Evolutionary conservation across 2,329 filamentous ascomycete species (phyloP).

Genomic region (Trichothecium sympodiale): DNA sequence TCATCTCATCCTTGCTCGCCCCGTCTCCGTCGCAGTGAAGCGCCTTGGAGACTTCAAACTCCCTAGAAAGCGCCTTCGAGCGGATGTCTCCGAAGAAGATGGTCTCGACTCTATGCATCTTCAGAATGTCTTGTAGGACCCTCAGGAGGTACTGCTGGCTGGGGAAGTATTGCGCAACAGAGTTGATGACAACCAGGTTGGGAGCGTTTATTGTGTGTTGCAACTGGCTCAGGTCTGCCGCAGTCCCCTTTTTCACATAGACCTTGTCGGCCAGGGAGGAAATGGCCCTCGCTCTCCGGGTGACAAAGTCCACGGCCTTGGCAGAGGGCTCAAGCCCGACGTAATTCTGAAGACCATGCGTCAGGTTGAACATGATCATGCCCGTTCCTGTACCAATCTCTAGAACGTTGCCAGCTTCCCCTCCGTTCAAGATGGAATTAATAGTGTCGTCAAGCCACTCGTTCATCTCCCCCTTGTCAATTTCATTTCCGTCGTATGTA

Average conservation of each 20-base stretch:
- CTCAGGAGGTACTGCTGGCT: constrained; percentile 2
- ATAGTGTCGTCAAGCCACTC: constrained; percentile 12
- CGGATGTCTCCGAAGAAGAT: constrained; percentile 11
- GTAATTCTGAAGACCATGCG: constrained; percentile 9
- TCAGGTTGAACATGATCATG: constrained; percentile 10
- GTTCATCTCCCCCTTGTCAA: constrained; percentile 8
- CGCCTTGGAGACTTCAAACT: constrained; percentile 7
- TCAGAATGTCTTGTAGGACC: constrained; percentile 2
- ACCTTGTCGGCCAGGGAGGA: constrained; percentile 8
- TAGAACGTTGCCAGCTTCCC: constrained; percentile 3
- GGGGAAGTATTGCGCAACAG: constrained; percentile 5
- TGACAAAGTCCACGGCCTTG: constrained; percentile 11
- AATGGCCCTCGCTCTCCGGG: constrained; percentile 5
- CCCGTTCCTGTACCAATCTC: constrained; percentile 10
- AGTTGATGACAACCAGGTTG: constrained; percentile 11
- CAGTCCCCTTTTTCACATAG: constrained; percentile 10
- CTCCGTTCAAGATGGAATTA: constrained; percentile 1
- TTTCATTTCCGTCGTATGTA: constrained; percentile 8
- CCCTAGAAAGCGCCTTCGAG: constrained; percentile 5
- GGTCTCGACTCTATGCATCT: constrained; percentile 1
- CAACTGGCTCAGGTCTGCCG: constrained; percentile 7
- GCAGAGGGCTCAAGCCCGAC: constrained; percentile 16
- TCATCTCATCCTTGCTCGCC: constrained; percentile 4
- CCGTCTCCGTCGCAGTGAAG: constrained; percentile 1
- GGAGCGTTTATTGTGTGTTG: not conserved